Percentiles rank a stretch among this genome's conserved stretches.
These are phyloP conservation scores for Apophysomyces elegans DNA, from an alignment of 371 early-diverging fungal species.

Conservation along the genomic window DNA sequence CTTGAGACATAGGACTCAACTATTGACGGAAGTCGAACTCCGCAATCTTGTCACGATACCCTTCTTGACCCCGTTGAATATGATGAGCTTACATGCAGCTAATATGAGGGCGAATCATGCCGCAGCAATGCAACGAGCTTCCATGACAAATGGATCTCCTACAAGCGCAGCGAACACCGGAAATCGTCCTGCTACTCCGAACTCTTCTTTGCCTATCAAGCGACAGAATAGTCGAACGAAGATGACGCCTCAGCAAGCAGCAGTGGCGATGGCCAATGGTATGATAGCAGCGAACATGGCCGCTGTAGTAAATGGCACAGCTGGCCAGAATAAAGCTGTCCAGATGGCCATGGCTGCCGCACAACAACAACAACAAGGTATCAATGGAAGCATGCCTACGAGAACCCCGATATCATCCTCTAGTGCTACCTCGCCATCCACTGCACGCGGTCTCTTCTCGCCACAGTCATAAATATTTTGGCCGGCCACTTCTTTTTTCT, in stretches of 20 bases:
- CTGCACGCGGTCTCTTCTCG: constrained; percentile 3
- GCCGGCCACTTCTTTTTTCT: background rate
- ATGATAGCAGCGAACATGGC: constrained; percentile 55
- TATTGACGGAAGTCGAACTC: constrained; percentile 55
- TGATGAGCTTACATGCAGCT: constrained; percentile 19
- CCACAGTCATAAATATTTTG: background rate
- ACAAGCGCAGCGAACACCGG: background rate
- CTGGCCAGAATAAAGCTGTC: constrained; percentile 36
- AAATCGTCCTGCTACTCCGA: background rate
- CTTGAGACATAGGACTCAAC: constrained; percentile 51
- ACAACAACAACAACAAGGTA: constrained; percentile 26
- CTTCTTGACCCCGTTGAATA: constrained; percentile 27
- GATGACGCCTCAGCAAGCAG: constrained; percentile 51
- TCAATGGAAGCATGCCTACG: background rate
- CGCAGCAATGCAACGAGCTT: constrained; percentile 3
- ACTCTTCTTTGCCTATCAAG: constrained; percentile 37
- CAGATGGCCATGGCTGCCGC: constrained; percentile 43
- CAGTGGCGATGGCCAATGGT: constrained; percentile 51
- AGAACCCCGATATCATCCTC: constrained; percentile 9
- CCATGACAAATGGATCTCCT: constrained; percentile 7
- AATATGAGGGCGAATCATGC: constrained; percentile 10
- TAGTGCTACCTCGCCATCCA: background rate
- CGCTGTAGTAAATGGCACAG: constrained; percentile 38
- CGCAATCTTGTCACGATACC: constrained; percentile 48
- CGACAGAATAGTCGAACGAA: constrained; percentile 42